Base-by-base conservation (phyloP, 1,139 yeast species). In the Hyphopichia pseudoburtonii region DNA sequence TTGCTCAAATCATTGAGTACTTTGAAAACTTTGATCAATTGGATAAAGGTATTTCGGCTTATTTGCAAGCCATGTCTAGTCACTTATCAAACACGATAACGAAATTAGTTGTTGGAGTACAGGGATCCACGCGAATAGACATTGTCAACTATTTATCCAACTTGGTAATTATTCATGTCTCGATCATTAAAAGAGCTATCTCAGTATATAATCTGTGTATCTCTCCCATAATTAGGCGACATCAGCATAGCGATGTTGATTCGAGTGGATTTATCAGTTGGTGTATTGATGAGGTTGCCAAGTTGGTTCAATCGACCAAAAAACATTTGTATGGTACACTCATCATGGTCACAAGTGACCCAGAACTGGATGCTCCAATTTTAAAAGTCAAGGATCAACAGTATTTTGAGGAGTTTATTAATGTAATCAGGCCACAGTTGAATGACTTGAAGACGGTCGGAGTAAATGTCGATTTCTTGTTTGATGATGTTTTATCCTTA, bases 261-360 rank as follows among this genome's bases (percentile, higher is more conserved):
- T 66, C 73, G 1, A 64, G 72, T 52, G 73, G 74, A 5, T 61
- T 71, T 40, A 64, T 70, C 36, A 66, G 67, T 44, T 88, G 96
- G 96, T 80, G 86, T 31, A 75, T 78, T 38, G 75, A 73, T 2
- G 87, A 84, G 53, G 78, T 86, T 25, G 76, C 78, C 36, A 68
- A 69, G 37, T 82, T 85, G 50, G 78, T 81, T 25, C 63, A 64
- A 14, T 63, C 80, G 17, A 74, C 88, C 48, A 78, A 81, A 34
- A 77, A 85, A 41, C 92, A 86, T 51, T 63, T 88, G 27, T 70
- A 80, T 45, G 88, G 86, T 15, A 79, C 87, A 9, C 71, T 79
- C 34, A 64, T 77, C 31, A 44, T 59, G 17, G 49, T 58, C 16
- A 47, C 52, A 3, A 42, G 45, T 6, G 51, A 57, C 36, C 51